phyloP scores from a whole-genome alignment of 1,284 basidiomycete genomes.

The Earliella scabrosa region DNA sequence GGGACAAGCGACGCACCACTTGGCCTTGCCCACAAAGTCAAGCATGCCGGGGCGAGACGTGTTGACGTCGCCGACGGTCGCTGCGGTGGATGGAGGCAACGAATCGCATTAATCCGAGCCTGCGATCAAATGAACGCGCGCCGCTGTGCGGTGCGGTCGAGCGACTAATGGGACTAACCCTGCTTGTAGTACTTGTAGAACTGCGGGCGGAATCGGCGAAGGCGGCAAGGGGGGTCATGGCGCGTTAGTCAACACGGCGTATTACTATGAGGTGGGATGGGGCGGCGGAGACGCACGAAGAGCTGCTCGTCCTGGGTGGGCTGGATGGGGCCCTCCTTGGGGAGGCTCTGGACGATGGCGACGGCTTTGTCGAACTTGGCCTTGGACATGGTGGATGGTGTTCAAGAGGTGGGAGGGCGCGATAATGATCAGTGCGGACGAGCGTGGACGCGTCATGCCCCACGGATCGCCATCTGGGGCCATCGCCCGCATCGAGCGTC shows the following conservation, averaged over 20 bases:
- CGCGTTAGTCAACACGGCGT: constrained; percentile 14
- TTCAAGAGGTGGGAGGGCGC: constrained; percentile 10
- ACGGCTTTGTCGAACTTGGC: constrained; percentile 84
- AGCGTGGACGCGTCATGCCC: constrained; percentile 27
- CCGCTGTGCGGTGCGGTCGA: neutral
- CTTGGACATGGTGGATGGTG: constrained; percentile 53
- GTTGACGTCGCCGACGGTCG: constrained; percentile 76
- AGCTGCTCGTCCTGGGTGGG: constrained; percentile 81
- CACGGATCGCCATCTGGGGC: too few species aligned
- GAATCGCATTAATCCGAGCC: constrained; percentile 2
- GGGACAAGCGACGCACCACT: constrained; percentile 61
- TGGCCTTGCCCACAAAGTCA: constrained; percentile 83
- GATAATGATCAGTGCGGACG: constrained; percentile 38
- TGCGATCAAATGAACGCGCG: constrained; percentile 15
- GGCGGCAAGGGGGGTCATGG: neutral
- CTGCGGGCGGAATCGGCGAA: constrained; percentile 43
- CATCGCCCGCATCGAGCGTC: constrained; percentile 76
- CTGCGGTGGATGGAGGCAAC: constrained; percentile 41
- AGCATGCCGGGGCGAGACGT: constrained; percentile 70
- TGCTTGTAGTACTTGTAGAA: constrained; percentile 96
- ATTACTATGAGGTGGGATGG: too few species aligned
- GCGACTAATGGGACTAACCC: constrained; percentile 48
- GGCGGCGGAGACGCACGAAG: constrained; percentile 52
- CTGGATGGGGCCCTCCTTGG: constrained; percentile 83
- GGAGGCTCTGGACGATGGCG: constrained; percentile 68